Evolutionary conservation across 257 asterid genomes (phyloP), one percentile per base, ranked within the genome.

Genomic region (Solanum pinnatisectum): DNA sequence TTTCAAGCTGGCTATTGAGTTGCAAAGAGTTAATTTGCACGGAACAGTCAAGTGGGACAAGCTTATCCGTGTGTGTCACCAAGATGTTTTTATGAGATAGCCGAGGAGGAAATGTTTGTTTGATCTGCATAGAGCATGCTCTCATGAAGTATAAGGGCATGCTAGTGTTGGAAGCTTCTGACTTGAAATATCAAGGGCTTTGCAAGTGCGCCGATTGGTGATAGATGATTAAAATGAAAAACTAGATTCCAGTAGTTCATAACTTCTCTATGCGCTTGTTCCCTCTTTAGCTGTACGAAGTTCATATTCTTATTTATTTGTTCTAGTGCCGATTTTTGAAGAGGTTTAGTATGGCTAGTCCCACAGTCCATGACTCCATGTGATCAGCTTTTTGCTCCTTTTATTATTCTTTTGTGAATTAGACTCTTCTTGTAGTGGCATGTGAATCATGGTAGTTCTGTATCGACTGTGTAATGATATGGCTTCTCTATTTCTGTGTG

Each of bases 251-350:
- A 87, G 78, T 89, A 79, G 85, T 86, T 91, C 89, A 84, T 87
- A 46, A 86, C 84, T 83, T 87, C 84, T 92, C 88, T 92, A 89
- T 88, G 92, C 90, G 77, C 90, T 84, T 91, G 76, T 91, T 89
- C 90, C 70, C 89, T 86, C 90, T 88, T 87, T 91, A 93, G 94
- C 86, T 90, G 92, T 91, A 92, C 90, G 93, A 91, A 89, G 86
- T 73, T 79, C 72, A 90, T 89, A 87, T 90, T 90, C 87, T 90
- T 91, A 87, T 92, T 89, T 93, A 84, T 92, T 91, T 91, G 88
- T 79, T 89, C 91, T 90, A 88, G 94, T 88, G 93, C 89, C 90
- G 35, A 82, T 79, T 68, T 90, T 87, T 44, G 44, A 88, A 82
- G 85, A 90, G 91, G 87, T 63, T 49, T 86, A 89, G 93, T 78